These are phyloP conservation scores for Phytophthora pini DNA, from an alignment of 352 stramenopile species.

Conservation along the genomic window DNA sequence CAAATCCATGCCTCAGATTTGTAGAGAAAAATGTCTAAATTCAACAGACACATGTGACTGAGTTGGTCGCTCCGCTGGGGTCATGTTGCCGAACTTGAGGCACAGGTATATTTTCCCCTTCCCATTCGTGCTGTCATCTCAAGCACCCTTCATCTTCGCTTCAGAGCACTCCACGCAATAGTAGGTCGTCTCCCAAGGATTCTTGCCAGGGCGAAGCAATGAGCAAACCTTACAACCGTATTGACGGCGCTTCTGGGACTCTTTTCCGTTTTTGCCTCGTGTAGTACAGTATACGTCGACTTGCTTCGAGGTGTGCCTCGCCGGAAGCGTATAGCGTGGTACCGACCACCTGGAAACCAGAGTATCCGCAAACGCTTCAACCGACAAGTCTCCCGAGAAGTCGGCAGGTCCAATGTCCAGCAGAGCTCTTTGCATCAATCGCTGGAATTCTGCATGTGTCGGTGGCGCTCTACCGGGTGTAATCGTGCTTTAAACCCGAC, in stretches of 20 bases:
- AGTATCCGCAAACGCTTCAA: background rate
- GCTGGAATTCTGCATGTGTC: conserved; percentile 1
- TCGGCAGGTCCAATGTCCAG: background rate
- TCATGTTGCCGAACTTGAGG: conserved; percentile 6
- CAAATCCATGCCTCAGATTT: too few species aligned
- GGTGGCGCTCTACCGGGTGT: conserved; percentile 2
- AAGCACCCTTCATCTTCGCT: background rate
- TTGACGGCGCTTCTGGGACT: conserved; percentile 1
- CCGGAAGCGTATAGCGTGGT: conserved; percentile 1
- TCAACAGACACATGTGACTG: background rate
- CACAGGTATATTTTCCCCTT: background rate
- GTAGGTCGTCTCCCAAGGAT: background rate
- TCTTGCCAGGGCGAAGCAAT: background rate
- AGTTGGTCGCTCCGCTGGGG: background rate
- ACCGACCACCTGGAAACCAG: background rate
- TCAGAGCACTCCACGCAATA: conserved; percentile 6
- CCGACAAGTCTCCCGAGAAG: background rate
- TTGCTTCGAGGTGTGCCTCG: background rate
- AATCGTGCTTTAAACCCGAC: background rate
- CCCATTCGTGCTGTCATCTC: background rate
- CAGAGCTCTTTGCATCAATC: background rate
- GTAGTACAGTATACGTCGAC: background rate
- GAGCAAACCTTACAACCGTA: conserved; percentile 8
- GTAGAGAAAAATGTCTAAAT: too few species aligned
- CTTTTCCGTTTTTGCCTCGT: background rate